Base-by-base conservation (phyloP, 192 early-diverging fungal genomes). In the Glomus cerebriforme region DNA sequence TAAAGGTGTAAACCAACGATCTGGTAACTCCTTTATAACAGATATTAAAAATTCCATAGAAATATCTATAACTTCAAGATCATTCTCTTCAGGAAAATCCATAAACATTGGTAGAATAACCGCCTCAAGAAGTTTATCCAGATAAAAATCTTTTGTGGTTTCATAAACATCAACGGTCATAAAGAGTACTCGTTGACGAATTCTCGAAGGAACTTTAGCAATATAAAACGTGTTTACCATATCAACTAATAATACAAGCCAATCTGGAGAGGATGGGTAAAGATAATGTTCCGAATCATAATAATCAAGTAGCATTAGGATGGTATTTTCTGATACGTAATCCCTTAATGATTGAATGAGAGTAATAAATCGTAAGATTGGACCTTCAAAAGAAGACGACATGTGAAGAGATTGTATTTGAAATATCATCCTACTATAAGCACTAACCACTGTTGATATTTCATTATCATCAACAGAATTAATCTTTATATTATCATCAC, bases 191-290 rank as follows among this genome's bases (percentile, higher is more conserved):
- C 68, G 65, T 31, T 81, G 43, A 34, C 87, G 83, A 10, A 85
- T 77, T 19, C 71, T 80, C 0, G 79, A 80, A 24, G 82, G 66
- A 12, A 37, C 32, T 68, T 74, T 83, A 6, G 79, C 79, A 60
- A 86, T 82, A 9, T 83, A 83, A 29, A 87, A 90, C 13, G 84
- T 80, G n/a, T 82, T 77, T 12, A 83, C 69, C 9, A 88, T 77
- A 27, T 84, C 81, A 29, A 78, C 75, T 12, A 90, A 80, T 34
- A 86, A 79, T 27, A 81, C 81, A 29, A 90, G 68, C 89, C 89
- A 90, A 65, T 85, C 80, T 10, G 82, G 83, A 29, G 87, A 85
- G 60, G 88, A 90, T 63, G 89, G 89, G 58, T 86, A 82, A 37
- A 90, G 82, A 4, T 81, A 59, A 59, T 90, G 85, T 75, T 90